phyloP scores from a whole-genome alignment of 495 filamentous ascomycete genomes.

The Evansstolkia leycettana region DNA sequence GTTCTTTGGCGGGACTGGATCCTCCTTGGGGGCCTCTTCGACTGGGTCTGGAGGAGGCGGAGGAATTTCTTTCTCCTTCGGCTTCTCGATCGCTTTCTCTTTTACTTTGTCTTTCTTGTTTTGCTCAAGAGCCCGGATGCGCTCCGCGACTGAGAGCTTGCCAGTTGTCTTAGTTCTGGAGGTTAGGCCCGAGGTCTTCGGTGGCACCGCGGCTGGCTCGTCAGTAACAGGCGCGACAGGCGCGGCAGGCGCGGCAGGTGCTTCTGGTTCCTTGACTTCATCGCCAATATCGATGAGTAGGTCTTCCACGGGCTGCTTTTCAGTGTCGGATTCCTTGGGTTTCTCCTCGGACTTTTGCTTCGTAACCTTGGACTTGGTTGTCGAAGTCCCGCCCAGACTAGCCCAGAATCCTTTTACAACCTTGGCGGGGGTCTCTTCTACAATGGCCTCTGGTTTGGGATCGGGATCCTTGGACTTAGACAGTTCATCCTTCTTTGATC shows the following conservation, averaged over 20 bases:
- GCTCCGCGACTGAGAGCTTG: constrained; percentile 34
- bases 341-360: constrained; percentile 26
- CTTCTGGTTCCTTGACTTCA: constrained; percentile 15
- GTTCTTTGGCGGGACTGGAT: neutral
- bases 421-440: constrained; percentile 20
- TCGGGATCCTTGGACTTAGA: constrained; percentile 9
- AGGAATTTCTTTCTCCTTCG: constrained; percentile 13
- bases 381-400: constrained; percentile 23
- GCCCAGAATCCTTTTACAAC: constrained; percentile 36
- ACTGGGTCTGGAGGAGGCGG: constrained; percentile 7
- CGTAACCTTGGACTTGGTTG: constrained; percentile 20
- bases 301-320: constrained; percentile 19
- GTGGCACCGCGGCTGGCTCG: constrained; percentile 9
- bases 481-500: constrained; percentile 15
- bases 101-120: constrained; percentile 28
- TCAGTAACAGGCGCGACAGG: constrained; percentile 22
- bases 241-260: constrained; percentile 19
- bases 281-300: constrained; percentile 21
- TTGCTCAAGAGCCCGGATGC: constrained; percentile 35
- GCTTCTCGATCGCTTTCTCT: constrained; percentile 17
- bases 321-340: constrained; percentile 13
- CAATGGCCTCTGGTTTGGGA: constrained; percentile 14
- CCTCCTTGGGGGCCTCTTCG: too few species aligned
- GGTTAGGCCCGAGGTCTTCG: too few species aligned
- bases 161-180: constrained; percentile 30